These are phyloP conservation scores for Daedaleopsis sinensis DNA, from an alignment of 768 basidiomycete genomes.

Conservation along the genomic window DNA sequence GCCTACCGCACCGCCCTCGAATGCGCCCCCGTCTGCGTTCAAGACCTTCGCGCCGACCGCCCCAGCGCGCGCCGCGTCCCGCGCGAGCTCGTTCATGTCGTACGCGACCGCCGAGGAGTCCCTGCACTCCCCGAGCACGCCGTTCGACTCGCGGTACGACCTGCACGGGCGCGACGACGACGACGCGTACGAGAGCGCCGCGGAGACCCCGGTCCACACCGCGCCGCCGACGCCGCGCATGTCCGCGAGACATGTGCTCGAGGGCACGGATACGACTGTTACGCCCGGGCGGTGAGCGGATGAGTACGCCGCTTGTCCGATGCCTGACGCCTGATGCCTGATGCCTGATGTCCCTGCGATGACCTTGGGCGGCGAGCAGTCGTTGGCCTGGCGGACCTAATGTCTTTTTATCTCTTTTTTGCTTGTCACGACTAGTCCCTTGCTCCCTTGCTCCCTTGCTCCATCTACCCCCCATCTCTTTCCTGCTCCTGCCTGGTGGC, in stretches of 20 bases:
- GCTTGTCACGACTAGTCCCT: background rate
- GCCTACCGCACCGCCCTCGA: background rate
- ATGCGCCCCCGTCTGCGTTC: slow-evolving; percentile 18
- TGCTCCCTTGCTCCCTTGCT: background rate
- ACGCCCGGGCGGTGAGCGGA: slow-evolving; percentile 15
- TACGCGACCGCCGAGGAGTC: slow-evolving; percentile 31
- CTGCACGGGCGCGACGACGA: slow-evolving; percentile 8
- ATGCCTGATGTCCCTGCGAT: background rate
- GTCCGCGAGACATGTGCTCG: slow-evolving; percentile 12
- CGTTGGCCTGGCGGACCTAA: background rate
- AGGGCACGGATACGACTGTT: slow-evolving; percentile 22
- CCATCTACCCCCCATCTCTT: background rate
- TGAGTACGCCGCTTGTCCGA: no score
- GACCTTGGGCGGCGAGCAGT: background rate
- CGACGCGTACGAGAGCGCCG: slow-evolving; percentile 15
- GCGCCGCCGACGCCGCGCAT: slow-evolving; percentile 19
- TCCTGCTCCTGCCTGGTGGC: background rate
- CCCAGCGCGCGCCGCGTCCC: slow-evolving; percentile 24
- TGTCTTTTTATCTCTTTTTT: background rate
- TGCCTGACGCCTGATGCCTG: no score
- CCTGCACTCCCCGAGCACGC: slow-evolving; percentile 10
- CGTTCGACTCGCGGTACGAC: slow-evolving; percentile 5
- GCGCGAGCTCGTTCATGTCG: slow-evolving; percentile 29
- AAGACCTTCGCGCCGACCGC: slow-evolving; percentile 2
- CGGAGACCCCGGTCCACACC: slow-evolving; percentile 10